phyloP scores from a whole-genome alignment of 148 eudicot species.

The Hydrangea macrophylla region DNA sequence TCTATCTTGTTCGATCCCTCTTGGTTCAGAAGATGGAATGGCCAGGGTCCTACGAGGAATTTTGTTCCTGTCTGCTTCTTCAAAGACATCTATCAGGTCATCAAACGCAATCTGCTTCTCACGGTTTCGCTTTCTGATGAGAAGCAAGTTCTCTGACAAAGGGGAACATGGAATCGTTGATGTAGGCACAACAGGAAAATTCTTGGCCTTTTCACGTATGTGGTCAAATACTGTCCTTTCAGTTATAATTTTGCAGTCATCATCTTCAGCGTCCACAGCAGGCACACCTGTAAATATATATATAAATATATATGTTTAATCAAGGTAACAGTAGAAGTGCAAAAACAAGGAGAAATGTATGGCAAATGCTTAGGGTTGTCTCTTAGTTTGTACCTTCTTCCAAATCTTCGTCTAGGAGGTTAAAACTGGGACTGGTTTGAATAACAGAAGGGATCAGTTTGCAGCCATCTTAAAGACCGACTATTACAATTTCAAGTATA shows the following conservation, averaged over 20 bases:
- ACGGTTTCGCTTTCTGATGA: constrained; percentile 42
- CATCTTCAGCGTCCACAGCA: constrained; percentile 36
- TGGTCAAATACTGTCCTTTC: constrained; percentile 75
- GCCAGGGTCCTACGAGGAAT: constrained; percentile 13
- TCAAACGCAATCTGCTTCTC: constrained; percentile 39
- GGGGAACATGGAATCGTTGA: constrained; percentile 41
- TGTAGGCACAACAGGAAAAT: constrained; percentile 51
- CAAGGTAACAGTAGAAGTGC: constrained; percentile 10
- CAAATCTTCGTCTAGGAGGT: constrained; percentile 71
- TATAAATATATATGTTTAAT: no score
- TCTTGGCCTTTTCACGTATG: constrained; percentile 77
- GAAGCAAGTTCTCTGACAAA: constrained; percentile 39
- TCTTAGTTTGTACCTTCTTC: constrained; percentile 49
- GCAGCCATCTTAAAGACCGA: neutral
- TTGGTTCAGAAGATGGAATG: constrained; percentile 22
- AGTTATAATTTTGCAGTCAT: constrained; percentile 72
- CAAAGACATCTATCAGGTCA: constrained; percentile 16
- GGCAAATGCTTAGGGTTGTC: constrained; percentile 3
- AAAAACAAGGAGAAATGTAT: constrained; percentile 9
- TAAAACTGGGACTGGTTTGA: constrained; percentile 73
- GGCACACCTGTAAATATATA: constrained; percentile 32
- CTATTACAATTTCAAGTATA: neutral
- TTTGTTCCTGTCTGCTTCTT: constrained; percentile 21
- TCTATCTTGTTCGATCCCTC: constrained; percentile 17
- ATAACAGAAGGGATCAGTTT: constrained; percentile 3